Evolutionary conservation across 805 yeast species (phyloP).

Genomic region (Candida quercuum): DNA sequence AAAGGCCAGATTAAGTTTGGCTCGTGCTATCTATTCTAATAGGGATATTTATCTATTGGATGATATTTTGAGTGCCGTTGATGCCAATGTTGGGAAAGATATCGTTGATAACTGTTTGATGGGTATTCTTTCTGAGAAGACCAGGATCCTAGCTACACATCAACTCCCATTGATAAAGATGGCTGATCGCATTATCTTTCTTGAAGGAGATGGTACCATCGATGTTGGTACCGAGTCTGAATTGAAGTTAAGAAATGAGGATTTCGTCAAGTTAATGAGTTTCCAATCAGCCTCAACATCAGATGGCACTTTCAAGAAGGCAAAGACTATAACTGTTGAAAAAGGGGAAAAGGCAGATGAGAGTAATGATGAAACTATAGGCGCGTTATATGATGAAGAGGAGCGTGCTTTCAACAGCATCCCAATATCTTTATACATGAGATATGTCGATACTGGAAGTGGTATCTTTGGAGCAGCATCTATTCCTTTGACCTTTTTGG

Average conservation of each 20-base stretch:
- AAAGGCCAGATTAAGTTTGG: conserved; percentile 86
- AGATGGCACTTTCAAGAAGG: too few species aligned
- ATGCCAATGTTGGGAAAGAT: conserved; percentile 76
- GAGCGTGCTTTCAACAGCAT: conserved; percentile 34
- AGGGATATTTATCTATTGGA: conserved; percentile 35
- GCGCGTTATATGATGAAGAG: conserved; percentile 22
- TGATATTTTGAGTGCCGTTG: conserved; percentile 79
- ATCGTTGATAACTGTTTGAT: conserved; percentile 61
- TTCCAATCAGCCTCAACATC: too few species aligned
- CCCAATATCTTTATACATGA: conserved; percentile 27
- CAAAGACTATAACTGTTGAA: too few species aligned
- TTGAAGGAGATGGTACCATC: conserved; percentile 56
- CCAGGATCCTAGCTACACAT: conserved; percentile 78
- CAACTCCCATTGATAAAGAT: conserved; percentile 61
- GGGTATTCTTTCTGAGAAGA: conserved; percentile 48
- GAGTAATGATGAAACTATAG: too few species aligned
- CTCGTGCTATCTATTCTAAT: conserved; percentile 84
- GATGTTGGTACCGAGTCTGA: conserved; percentile 57
- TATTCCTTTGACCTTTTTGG: conserved; percentile 17
- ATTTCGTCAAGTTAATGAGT: conserved; percentile 46
- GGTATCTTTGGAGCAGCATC: conserved; percentile 30
- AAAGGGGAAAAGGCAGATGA: neutral
- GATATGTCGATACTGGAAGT: conserved; percentile 33
- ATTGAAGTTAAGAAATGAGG: conserved; percentile 36
- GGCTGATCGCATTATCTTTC: conserved; percentile 64